Percentiles rank a stretch among this genome's conserved stretches.
Evolutionary conservation across 129 eudicot species (phyloP).

Genomic region (Daucus carota): DNA sequence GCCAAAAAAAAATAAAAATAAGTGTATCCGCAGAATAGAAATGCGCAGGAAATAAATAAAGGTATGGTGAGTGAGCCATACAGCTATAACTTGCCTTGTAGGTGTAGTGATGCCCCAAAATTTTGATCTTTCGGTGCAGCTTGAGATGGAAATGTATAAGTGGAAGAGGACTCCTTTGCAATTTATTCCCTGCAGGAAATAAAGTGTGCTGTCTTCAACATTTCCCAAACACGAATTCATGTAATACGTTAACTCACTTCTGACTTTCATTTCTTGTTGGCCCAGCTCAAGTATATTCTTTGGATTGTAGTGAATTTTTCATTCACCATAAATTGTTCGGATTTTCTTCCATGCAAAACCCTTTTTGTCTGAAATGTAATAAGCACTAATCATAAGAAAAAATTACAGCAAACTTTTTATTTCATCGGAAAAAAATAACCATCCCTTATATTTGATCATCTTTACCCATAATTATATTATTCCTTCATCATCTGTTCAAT

Average conservation of each 20-base stretch:
- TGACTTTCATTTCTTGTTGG: background rate
- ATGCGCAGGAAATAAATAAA: background rate
- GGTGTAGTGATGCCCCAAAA: background rate
- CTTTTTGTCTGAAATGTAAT: too few species aligned
- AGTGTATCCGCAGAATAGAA: background rate
- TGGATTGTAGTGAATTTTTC: background rate
- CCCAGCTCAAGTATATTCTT: background rate
- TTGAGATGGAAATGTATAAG: background rate
- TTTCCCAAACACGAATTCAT: background rate
- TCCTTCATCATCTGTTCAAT: too few species aligned
- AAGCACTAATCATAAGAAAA: too few species aligned
- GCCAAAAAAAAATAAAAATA: too few species aligned
- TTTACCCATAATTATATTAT: too few species aligned
- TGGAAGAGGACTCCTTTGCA: background rate
- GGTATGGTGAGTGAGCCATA: background rate
- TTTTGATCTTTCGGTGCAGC: background rate
- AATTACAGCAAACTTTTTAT: too few species aligned
- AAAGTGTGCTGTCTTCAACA: background rate
- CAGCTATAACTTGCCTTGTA: background rate
- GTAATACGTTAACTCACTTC: background rate
- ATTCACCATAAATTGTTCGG: background rate
- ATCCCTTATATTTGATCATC: too few species aligned
- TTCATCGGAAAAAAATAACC: too few species aligned
- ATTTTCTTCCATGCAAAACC: background rate
- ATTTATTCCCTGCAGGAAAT: background rate